Evolutionary conservation across 352 stramenopile genomes (phyloP).

Genomic region (Pythium phragmitis): DNA sequence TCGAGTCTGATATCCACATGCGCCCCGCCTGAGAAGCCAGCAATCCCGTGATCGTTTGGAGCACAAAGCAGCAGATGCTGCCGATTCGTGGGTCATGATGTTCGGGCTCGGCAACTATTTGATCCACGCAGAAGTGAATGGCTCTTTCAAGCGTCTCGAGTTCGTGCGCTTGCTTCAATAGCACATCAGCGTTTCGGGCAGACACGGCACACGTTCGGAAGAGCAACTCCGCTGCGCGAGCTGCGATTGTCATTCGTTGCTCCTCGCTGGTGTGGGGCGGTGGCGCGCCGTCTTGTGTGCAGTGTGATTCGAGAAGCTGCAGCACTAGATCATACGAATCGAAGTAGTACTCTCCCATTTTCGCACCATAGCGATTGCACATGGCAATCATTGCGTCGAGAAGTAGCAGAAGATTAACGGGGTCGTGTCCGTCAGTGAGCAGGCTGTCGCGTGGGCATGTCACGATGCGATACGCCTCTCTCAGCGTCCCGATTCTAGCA

Average conservation of each 20-base stretch:
- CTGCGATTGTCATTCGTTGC: slow-evolving; percentile 57
- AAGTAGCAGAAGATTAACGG: slow-evolving; percentile 65
- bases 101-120: slow-evolving; percentile 42
- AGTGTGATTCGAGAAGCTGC: slow-evolving; percentile 54
- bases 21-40: slow-evolving; percentile 50
- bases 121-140: slow-evolving; percentile 65
- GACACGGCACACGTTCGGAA: slow-evolving; percentile 70
- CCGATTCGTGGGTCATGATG: slow-evolving; percentile 35
- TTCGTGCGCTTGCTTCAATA: slow-evolving; percentile 51
- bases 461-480: slow-evolving; percentile 66
- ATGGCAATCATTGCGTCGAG: slow-evolving; percentile 63
- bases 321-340: slow-evolving; percentile 69
- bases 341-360: slow-evolving; percentile 63
- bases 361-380: slow-evolving; percentile 56
- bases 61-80: slow-evolving; percentile 56
- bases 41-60: slow-evolving; percentile 73
- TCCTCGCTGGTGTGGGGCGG: slow-evolving; percentile 41
- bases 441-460: slow-evolving; percentile 66
- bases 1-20: slow-evolving; percentile 61
- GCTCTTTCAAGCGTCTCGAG: slow-evolving; percentile 60
- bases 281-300: slow-evolving; percentile 42
- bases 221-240: slow-evolving; percentile 62
- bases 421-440: slow-evolving; percentile 67
- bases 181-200: slow-evolving; percentile 44
- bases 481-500: slow-evolving; percentile 39